phyloP scores from a whole-genome alignment of 345 rosid species.

The Populus davidiana region DNA sequence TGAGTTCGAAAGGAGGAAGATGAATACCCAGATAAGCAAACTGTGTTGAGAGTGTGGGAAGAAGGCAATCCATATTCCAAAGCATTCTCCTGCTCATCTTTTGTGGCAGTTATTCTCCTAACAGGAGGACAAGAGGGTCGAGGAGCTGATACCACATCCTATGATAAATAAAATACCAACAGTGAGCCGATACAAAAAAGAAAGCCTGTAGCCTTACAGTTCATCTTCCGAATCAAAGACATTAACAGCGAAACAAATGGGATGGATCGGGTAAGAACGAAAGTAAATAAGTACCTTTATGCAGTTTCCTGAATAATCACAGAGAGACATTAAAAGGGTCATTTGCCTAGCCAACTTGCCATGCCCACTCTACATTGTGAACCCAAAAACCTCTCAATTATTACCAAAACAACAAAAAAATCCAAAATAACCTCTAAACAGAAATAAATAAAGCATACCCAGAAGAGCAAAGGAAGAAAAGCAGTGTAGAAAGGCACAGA shows the following conservation, averaged over 20 bases:
- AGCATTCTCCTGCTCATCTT: conserved; percentile 95
- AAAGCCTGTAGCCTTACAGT: neutral
- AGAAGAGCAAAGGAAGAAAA: conserved; percentile 92
- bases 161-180: conserved; percentile 12
- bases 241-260: neutral
- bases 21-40: conserved; percentile 84
- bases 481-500: conserved; percentile 98
- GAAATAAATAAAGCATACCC: conserved; percentile 49
- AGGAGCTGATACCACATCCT: conserved; percentile 97
- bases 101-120: conserved; percentile 76
- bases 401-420: neutral
- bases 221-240: neutral
- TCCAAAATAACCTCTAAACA: conserved; percentile 1
- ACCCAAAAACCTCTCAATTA: conserved; percentile 12
- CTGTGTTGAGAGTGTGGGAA: conserved; percentile 92
- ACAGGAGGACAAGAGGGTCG: conserved; percentile 92
- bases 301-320: conserved; percentile 88
- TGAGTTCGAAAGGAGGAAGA: conserved; percentile 9
- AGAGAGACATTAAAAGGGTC: conserved; percentile 92
- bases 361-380: conserved; percentile 75
- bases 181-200: neutral
- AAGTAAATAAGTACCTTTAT: conserved; percentile 53
- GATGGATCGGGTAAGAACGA: neutral
- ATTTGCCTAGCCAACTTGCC: conserved; percentile 96
- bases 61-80: conserved; percentile 98